Evolutionary conservation across 73 alveolate genomes (phyloP), one percentile per base, ranked within the genome.

Genomic region (Strombidium stylifer): DNA sequence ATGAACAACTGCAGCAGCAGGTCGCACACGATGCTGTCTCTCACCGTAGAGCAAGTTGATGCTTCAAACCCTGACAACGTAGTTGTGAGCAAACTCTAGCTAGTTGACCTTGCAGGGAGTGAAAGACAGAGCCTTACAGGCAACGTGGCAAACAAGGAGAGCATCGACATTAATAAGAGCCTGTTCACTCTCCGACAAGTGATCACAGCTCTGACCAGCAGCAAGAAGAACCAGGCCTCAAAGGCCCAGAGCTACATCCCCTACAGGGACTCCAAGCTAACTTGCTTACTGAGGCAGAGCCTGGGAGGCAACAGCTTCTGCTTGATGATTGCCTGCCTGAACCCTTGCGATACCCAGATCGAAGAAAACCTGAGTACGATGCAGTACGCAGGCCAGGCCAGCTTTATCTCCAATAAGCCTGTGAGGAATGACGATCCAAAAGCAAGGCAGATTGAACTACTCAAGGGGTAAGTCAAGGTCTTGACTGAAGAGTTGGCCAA

Each of bases 61-160:
- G 53, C 54, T 0, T 71, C 71, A 24, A 89, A 88, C 40, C 89
- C 86, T 26, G 96, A 93, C 42, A 87, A 72, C 48, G 69, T 73
- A 23, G 74, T 75, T 27, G 82, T 56, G 35, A 79, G 96, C 14
- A 93, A 93, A 62, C 69, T 93, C 67, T 69, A 91, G 51, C 64
- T 93, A 39, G 97, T 93, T 0, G 99, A 93, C 81, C 75, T 93
- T 44, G 99, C 99, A 16, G 99, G 99, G 21, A 86, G 97, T 71
- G 99, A 93, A 53, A 61, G 97, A 39, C 82, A 85, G 20, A 81
- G 95, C 19, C 27, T 67, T 16, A 93, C 96, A 36, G 96, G 95
- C 30, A 89, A 90, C 35, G 60, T 75, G 42, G 90, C 73, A 26
- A 71, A 82, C 25, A 85, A 93, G 60, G 98, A 93, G 82, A 85